A percentile compares a stretch with the other conserved stretches of the same genome.
phyloP scores from a whole-genome alignment of 176 grass and related monocot species.

The Oryza rufipogon region DNA sequence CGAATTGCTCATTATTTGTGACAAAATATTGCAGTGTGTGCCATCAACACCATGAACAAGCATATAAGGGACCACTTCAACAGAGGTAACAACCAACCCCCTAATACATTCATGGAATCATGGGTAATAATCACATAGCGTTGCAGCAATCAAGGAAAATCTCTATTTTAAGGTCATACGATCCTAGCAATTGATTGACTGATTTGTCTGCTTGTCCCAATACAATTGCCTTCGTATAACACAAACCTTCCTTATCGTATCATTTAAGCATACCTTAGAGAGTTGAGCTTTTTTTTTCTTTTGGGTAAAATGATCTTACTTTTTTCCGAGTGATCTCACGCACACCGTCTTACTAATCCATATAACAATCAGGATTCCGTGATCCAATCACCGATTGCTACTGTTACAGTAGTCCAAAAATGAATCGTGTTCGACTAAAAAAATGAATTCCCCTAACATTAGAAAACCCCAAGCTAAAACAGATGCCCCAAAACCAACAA shows the following conservation, averaged over 20 bases:
- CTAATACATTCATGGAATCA: neutral
- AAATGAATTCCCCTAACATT: neutral
- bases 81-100: neutral
- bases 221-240: neutral
- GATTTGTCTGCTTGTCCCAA: neutral
- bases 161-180: neutral
- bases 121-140: slow-evolving; percentile 19
- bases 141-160: slow-evolving; percentile 3
- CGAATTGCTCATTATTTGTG: neutral
- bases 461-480: slow-evolving; percentile 9
- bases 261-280: neutral
- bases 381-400: slow-evolving; percentile 6
- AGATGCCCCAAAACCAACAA: neutral
- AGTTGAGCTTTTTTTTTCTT: neutral
- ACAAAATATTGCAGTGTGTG: slow-evolving; percentile 7
- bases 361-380: neutral
- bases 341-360: neutral
- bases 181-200: neutral
- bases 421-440: neutral
- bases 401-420: slow-evolving; percentile 25
- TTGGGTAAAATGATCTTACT: neutral
- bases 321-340: neutral
- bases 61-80: neutral
- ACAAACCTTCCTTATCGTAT: neutral
- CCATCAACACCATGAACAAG: slow-evolving; percentile 8